Percentiles rank a stretch among this genome's conserved stretches.
Conservation (phyloP, 495 filamentous ascomycete genomes). For the Paragyromitra xinjiangensis region DNA sequence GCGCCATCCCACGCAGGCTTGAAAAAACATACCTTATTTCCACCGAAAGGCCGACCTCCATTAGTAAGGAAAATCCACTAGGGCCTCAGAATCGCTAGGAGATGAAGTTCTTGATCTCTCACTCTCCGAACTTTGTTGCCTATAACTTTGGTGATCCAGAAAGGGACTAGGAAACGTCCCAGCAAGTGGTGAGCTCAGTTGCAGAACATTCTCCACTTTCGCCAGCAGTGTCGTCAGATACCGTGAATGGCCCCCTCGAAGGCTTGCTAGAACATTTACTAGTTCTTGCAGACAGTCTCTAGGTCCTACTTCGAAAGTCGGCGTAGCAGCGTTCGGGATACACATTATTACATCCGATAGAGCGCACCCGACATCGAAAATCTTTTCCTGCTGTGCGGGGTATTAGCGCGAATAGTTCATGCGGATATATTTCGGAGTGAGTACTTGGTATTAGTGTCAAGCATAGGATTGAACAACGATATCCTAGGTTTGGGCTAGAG, state of each 20-base stretch:
- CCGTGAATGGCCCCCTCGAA: constrained; percentile 74
- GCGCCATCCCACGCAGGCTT: no score
- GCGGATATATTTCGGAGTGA: not conserved
- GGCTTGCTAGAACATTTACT: constrained; percentile 69
- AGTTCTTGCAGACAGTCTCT: constrained; percentile 77
- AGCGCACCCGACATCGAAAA: constrained; percentile 77
- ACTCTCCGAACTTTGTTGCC: constrained; percentile 6
- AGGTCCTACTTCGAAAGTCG: constrained; percentile 71
- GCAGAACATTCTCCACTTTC: constrained; percentile 74
- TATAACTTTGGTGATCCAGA: not conserved
- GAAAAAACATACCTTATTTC: not conserved
- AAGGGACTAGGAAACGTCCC: not conserved
- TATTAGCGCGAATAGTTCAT: not conserved
- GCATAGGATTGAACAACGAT: constrained; percentile 51
- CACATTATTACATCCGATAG: constrained; percentile 77
- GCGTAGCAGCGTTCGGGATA: constrained; percentile 65
- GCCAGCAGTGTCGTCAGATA: constrained; percentile 75
- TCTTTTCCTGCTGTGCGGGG: constrained; percentile 70
- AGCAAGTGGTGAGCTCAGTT: constrained; percentile 14
- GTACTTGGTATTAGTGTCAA: constrained; percentile 37
- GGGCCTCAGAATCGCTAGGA: constrained; percentile 17
- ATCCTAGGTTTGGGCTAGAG: constrained; percentile 22
- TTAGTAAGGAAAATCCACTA: constrained; percentile 10
- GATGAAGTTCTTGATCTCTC: constrained; percentile 26
- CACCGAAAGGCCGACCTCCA: not conserved